Conservation (phyloP, 805 yeast species). For the Phaffomyces opuntiae region DNA sequence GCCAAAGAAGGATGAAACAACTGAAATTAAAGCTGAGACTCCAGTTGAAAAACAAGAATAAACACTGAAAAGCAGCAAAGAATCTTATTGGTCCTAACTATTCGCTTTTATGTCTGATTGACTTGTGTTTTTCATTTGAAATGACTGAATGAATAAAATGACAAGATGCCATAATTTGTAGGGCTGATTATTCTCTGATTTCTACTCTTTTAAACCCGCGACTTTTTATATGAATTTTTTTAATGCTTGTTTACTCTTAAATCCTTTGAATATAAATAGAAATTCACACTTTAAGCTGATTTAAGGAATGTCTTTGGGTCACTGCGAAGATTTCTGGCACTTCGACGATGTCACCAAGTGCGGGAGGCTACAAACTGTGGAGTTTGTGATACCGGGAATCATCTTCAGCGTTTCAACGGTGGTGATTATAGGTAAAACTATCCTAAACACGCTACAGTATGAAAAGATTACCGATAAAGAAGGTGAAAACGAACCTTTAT, state of each 20-base stretch:
- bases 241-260: too few relatives aligned
- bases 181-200: too few relatives aligned
- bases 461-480: neutral
- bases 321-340: conserved; percentile 35
- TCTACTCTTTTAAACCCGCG: too few relatives aligned
- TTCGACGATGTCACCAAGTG: conserved; percentile 56
- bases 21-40: neutral
- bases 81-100: too few relatives aligned
- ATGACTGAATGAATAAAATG: too few relatives aligned
- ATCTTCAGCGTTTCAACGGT: conserved; percentile 22
- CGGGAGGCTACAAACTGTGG: conserved; percentile 36
- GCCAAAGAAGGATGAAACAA: conserved; percentile 22
- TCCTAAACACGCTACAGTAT: neutral
- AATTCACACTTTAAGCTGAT: neutral
- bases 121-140: too few relatives aligned
- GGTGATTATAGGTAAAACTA: conserved; percentile 10
- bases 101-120: too few relatives aligned
- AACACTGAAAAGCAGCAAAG: too few relatives aligned
- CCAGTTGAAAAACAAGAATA: neutral
- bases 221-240: too few relatives aligned
- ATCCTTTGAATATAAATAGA: neutral
- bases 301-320: neutral
- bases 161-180: too few relatives aligned
- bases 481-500: conserved; percentile 15
- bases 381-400: conserved; percentile 29